phyloP scores from a whole-genome alignment of 768 basidiomycete genomes.

The Suillus americanus region DNA sequence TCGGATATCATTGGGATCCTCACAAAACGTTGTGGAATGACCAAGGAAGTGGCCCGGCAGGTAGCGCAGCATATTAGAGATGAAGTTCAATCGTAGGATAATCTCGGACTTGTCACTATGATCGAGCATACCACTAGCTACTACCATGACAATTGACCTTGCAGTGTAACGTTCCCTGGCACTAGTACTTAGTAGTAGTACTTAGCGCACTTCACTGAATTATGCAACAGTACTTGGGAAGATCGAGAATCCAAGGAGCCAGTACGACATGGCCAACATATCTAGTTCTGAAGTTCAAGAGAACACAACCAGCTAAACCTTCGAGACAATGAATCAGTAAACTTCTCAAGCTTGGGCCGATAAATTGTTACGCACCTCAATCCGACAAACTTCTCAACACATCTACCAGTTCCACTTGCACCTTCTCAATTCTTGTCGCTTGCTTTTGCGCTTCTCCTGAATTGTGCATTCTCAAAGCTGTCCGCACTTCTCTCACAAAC shows the following conservation, averaged over 20 bases:
- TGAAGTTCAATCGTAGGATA: not conserved
- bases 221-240: not conserved
- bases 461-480: constrained; percentile 53
- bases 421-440: constrained; percentile 53
- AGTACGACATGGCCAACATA: no score
- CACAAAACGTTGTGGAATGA: constrained; percentile 26
- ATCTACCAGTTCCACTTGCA: constrained; percentile 57
- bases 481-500: constrained; percentile 57
- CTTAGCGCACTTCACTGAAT: not conserved
- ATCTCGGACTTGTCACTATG: not conserved
- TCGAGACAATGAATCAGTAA: not conserved
- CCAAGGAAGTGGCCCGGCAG: not conserved
- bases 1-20: constrained; percentile 21
- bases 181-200: not conserved
- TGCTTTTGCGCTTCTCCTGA: constrained; percentile 52
- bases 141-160: not conserved
- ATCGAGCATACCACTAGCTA: not conserved
- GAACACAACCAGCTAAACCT: not conserved
- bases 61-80: not conserved
- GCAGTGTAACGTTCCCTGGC: not conserved
- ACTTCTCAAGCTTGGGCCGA: not conserved
- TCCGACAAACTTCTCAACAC: constrained; percentile 37
- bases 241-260: not conserved
- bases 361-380: not conserved
- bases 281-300: not conserved